Conservation (phyloP, 2,329 filamentous ascomycete genomes). For the Diaporthe aspalathi region DNA sequence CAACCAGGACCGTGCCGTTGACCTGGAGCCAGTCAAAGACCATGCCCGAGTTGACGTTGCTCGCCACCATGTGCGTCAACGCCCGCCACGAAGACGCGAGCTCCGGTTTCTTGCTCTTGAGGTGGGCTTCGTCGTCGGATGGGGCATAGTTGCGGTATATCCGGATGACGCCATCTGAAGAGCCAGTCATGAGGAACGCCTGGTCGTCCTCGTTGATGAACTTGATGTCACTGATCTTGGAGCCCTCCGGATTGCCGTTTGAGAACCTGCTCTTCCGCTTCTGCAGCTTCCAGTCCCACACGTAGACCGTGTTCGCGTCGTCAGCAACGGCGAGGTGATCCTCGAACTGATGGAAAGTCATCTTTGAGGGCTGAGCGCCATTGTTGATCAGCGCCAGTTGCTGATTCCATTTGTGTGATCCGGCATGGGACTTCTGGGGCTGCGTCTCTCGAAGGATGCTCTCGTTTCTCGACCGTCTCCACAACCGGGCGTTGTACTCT, state of each 20-base stretch:
- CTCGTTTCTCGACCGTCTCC: slow-evolving; percentile 93
- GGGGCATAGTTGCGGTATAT: slow-evolving; percentile 94
- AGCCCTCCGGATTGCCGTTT: slow-evolving; percentile 92
- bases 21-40: slow-evolving; percentile 99
- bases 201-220: slow-evolving; percentile 99
- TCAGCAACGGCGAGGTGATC: slow-evolving; percentile 95
- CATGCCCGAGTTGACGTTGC: slow-evolving; percentile 92
- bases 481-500: slow-evolving; percentile 95
- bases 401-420: slow-evolving; percentile 87
- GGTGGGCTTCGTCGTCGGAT: slow-evolving; percentile 49
- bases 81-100: slow-evolving; percentile 93
- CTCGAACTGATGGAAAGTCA: slow-evolving; percentile 98
- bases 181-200: slow-evolving; percentile 92
- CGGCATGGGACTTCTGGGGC: slow-evolving; percentile 89
- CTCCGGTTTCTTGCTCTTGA: slow-evolving; percentile 73
- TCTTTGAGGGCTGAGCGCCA: slow-evolving; percentile 86
- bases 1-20: slow-evolving; percentile 93
- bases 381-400: slow-evolving; percentile 88
- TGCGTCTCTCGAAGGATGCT: slow-evolving; percentile 92
- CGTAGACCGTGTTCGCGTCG: slow-evolving; percentile 86
- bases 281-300: slow-evolving; percentile 93
- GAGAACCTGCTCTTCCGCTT: slow-evolving; percentile 85
- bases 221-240: slow-evolving; percentile 91
- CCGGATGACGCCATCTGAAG: slow-evolving; percentile 92
- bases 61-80: slow-evolving; percentile 91